Base-by-base conservation (phyloP, 192 early-diverging fungal genomes). In the Glomus cerebriforme region DNA sequence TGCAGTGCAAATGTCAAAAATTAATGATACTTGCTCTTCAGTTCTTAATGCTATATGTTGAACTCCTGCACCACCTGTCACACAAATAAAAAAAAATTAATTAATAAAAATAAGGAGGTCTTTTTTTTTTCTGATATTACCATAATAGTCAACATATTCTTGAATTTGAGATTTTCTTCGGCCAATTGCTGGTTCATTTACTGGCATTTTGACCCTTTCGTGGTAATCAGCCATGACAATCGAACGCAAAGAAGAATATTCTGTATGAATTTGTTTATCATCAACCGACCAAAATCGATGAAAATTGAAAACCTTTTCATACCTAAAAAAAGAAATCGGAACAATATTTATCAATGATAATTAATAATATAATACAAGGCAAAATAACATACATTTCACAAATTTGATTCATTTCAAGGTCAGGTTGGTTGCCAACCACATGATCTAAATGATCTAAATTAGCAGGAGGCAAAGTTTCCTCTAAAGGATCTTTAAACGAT, bases 281-380 rank as follows among this genome's bases (percentile, higher is more conserved):
- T 99, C 97, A 59, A 99, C 95, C 59, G 94, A 96, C 96, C 96
- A 98, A 92, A 98, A 99, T 60, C 96, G 91, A 87, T 96, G 96
- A 91, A 98, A 99, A 75, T 93, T 95, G n/a, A 99, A 90, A 73
- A 91, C 86, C 71, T 91, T 86, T 86, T 97, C 96, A 86, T 99
- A 97, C 66, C 77, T 78, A 68, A 45, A 32, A 27, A 31, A 66
- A 31, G 1, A 59, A 60, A 64, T 75, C 13, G 22, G 60, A 62
- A 37, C 8, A 24, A 58, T 24, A 10, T 10, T 74, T 24, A 10
- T 10, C 60, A 29, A 24, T 19, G 37, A 59, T 7, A 35, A 62
- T 7, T 9, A 13, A 31, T 22, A 66, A 63, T 49, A 12, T n/a
- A 78, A 37, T 26, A 13, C n/a, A 19, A 24, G 8, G 24, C 26